Evolutionary conservation across 768 basidiomycete species (phyloP).

Genomic region (Termitomyces eurrhizus): DNA sequence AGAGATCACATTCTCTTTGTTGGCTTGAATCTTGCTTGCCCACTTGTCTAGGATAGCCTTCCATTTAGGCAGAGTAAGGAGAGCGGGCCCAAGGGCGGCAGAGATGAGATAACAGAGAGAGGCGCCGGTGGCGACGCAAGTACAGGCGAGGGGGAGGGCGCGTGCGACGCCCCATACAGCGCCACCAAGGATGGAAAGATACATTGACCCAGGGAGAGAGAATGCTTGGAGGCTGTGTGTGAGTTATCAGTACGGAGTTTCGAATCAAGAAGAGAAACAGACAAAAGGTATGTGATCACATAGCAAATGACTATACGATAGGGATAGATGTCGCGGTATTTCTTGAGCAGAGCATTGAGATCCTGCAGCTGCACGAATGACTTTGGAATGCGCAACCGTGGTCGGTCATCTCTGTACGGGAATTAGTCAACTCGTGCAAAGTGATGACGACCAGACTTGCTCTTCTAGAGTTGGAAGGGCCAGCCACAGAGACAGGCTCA

Average conservation of each 20-base stretch:
- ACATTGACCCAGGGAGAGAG: slow-evolving; percentile 96
- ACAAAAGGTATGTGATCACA: slow-evolving; percentile 91
- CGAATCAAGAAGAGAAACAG: slow-evolving; percentile 28
- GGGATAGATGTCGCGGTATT: slow-evolving; percentile 88
- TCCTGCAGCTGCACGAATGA: slow-evolving; percentile 84
- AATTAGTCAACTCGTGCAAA: slow-evolving; percentile 1
- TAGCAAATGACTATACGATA: slow-evolving; percentile 84
- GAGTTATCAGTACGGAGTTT: slow-evolving; percentile 7
- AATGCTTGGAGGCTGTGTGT: slow-evolving; percentile 83
- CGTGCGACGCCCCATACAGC: slow-evolving; percentile 90
- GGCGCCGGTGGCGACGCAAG: slow-evolving; percentile 88
- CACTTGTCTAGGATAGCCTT: slow-evolving; percentile 79
- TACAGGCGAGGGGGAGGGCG: slow-evolving; percentile 87
- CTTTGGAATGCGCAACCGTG: slow-evolving; percentile 76
- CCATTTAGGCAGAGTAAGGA: slow-evolving; percentile 84
- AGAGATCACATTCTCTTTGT: slow-evolving; percentile 82
- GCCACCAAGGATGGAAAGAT: slow-evolving; percentile 92
- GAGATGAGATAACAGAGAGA: slow-evolving; percentile 91
- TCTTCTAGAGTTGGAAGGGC: slow-evolving; percentile 76
- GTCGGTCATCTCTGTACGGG: slow-evolving; percentile 62
- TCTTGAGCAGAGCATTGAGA: slow-evolving; percentile 82
- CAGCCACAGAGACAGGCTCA: slow-evolving; percentile 77
- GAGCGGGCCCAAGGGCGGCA: slow-evolving; percentile 87
- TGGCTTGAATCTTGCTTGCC: slow-evolving; percentile 71
- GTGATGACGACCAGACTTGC: slow-evolving; percentile 39